A percentile compares a stretch with the other conserved stretches of the same genome.
Conservation (phyloP, 805 yeast genomes). For the Vanderwaltozyma verrucispora region DNA sequence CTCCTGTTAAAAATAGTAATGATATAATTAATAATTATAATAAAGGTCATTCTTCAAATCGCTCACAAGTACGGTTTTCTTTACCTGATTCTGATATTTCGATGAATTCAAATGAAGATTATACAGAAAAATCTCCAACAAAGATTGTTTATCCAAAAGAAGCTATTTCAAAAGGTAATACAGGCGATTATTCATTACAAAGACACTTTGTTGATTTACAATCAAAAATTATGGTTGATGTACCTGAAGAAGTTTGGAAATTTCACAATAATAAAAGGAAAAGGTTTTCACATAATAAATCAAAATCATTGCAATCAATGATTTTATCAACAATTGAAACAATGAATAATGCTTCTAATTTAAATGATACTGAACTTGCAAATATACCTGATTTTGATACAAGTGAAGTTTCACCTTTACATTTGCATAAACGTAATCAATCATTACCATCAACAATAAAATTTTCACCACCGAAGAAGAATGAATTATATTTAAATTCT, state of each 20-base stretch:
- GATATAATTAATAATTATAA: constrained; percentile 24
- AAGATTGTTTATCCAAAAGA: constrained; percentile 24
- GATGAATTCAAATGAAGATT: neutral
- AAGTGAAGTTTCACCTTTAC: constrained; percentile 9
- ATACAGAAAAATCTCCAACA: constrained; percentile 14
- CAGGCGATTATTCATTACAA: neutral
- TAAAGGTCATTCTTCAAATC: neutral
- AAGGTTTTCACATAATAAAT: constrained; percentile 5
- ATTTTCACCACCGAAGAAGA: neutral
- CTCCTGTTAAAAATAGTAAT: constrained; percentile 32
- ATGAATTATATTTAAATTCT: constrained; percentile 26
- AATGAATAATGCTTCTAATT: too few relatives aligned
- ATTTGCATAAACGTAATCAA: constrained; percentile 4
- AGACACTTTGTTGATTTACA: constrained; percentile 22
- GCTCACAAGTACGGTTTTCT: constrained; percentile 25
- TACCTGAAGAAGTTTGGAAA: constrained; percentile 25
- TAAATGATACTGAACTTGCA: too few relatives aligned
- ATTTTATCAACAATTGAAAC: constrained; percentile 21
- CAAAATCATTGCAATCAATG: constrained; percentile 21
- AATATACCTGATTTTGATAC: neutral
- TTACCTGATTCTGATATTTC: constrained; percentile 13
- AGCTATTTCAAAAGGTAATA: neutral
- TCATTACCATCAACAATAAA: constrained; percentile 3
- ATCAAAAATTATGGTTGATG: constrained; percentile 21
- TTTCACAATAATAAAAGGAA: constrained; percentile 12